phyloP scores from a whole-genome alignment of 1,284 basidiomycete species.

The Coniferiporia sulphurascens region DNA sequence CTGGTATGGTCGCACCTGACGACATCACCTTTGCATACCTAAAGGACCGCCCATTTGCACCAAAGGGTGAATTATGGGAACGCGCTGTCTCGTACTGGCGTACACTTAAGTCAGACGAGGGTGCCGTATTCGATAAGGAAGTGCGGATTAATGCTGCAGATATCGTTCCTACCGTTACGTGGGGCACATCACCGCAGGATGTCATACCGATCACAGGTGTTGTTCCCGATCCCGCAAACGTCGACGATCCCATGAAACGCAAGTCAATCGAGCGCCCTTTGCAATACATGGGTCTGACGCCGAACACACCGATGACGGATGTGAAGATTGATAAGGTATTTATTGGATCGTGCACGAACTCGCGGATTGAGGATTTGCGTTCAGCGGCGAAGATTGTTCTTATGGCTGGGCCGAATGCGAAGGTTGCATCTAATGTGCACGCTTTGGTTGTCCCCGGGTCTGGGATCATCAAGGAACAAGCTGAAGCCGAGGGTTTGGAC shows the following conservation, averaged over 20 bases:
- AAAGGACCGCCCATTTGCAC: conserved; percentile 78
- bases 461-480: conserved; percentile 91
- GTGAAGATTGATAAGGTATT: conserved; percentile 91
- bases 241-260: conserved; percentile 62
- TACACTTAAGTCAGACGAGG: conserved; percentile 80
- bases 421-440: conserved; percentile 74
- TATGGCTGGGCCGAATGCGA: conserved; percentile 70
- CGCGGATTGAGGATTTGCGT: conserved; percentile 92
- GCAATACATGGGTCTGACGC: conserved; percentile 86
- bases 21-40: conserved; percentile 78
- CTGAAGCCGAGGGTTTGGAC: conserved; percentile 91
- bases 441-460: conserved; percentile 98
- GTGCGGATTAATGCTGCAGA: conserved; percentile 84
- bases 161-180: conserved; percentile 92
- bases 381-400: conserved; percentile 83
- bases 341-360: conserved; percentile 98
- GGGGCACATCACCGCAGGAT: conserved; percentile 96
- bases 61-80: conserved; percentile 89
- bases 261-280: conserved; percentile 78
- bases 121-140: conserved; percentile 87
- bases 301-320: conserved; percentile 82
- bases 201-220: conserved; percentile 82
- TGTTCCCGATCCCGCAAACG: conserved; percentile 77
- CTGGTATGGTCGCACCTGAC: conserved; percentile 94
- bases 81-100: conserved; percentile 87